phyloP scores from a whole-genome alignment of 208 protist species.

The Acanthamoeba rhysodes region DNA sequence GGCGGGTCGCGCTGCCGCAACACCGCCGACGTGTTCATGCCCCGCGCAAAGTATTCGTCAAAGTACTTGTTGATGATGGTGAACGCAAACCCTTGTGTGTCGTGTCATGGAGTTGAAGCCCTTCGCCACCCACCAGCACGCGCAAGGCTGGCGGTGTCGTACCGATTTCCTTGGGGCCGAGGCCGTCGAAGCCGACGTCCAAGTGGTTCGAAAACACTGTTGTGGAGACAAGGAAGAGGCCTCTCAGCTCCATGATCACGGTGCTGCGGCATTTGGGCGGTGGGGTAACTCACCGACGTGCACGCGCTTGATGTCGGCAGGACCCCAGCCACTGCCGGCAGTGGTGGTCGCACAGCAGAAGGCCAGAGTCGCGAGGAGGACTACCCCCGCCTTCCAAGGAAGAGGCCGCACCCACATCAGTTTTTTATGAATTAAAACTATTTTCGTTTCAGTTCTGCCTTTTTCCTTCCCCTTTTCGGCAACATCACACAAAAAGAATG shows the following conservation, averaged over 20 bases:
- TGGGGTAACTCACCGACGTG: background rate
- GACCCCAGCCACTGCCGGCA: background rate
- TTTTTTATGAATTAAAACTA: no score
- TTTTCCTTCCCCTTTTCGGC: no score
- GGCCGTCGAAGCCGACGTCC: conserved; percentile 48
- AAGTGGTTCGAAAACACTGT: conserved; percentile 66
- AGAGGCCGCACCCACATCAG: no score
- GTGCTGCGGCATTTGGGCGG: background rate
- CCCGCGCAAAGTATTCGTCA: conserved; percentile 32
- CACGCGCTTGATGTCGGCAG: conserved; percentile 1
- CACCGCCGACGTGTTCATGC: conserved; percentile 12
- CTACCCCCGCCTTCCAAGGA: no score
- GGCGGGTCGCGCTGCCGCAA: background rate
- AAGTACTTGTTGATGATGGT: conserved; percentile 63
- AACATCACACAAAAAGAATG: no score
- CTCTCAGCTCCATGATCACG: background rate
- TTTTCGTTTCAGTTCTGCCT: no score
- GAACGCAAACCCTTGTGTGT: background rate
- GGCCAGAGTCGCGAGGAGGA: no score
- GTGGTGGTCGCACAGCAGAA: background rate
- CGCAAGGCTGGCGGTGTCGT: background rate
- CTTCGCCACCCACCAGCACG: no score
- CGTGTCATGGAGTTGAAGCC: no score
- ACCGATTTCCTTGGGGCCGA: background rate
- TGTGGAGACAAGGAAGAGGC: background rate